A percentile compares a stretch with the other conserved stretches of the same genome.
These are phyloP conservation scores for Xylaria digitata DNA, from an alignment of 2,329 filamentous ascomycete genomes.

Conservation along the genomic window DNA sequence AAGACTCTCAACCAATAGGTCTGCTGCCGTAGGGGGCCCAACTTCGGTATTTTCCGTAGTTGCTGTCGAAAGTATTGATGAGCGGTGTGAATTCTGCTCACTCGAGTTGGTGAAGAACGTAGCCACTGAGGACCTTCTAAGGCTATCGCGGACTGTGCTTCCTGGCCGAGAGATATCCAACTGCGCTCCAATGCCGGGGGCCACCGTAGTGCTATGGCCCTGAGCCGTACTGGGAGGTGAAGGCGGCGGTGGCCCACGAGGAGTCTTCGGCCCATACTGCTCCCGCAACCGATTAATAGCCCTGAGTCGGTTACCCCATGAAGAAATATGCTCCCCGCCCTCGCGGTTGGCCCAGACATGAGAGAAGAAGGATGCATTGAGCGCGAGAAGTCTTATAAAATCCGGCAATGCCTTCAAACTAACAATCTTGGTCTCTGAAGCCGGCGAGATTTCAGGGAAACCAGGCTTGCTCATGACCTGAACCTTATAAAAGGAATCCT, in stretches of 20 bases:
- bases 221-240: conserved; percentile 50
- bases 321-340: conserved; percentile 84
- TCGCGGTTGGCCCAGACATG: conserved; percentile 85
- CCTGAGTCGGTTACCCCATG: conserved; percentile 87
- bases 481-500: conserved; percentile 81
- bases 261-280: conserved; percentile 63
- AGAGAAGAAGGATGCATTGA: conserved; percentile 94
- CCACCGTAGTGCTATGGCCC: conserved; percentile 50
- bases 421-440: conserved; percentile 88
- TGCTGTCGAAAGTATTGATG: conserved; percentile 66
- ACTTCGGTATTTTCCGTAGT: conserved; percentile 67
- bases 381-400: conserved; percentile 87
- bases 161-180: conserved; percentile 55
- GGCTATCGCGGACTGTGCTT: conserved; percentile 68
- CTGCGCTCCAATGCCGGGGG: conserved; percentile 48
- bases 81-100: conserved; percentile 68
- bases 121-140: conserved; percentile 67
- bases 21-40: conserved; percentile 49
- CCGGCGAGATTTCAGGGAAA: conserved; percentile 91
- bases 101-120: conserved; percentile 71
- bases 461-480: conserved; percentile 88
- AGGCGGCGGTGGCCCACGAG: conserved; percentile 43
- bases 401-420: conserved; percentile 83
- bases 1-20: conserved; percentile 58
- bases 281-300: conserved; percentile 87